A percentile compares a stretch with the other conserved stretches of the same genome.
Conservation (phyloP, 1,139 yeast genomes). For the Dujonia santamariae region DNA sequence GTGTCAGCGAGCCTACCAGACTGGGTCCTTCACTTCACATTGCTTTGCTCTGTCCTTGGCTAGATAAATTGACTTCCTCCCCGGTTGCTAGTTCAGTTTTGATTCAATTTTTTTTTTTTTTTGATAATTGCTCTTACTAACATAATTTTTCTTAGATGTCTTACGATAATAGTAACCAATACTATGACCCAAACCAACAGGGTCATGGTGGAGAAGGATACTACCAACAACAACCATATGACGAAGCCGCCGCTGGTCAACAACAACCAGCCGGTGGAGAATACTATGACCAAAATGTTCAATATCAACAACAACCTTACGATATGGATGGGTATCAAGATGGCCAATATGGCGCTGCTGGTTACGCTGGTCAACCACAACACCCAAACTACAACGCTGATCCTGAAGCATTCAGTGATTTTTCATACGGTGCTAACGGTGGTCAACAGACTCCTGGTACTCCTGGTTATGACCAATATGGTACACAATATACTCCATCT, state of each 20-base stretch:
- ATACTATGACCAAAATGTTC: slow-evolving; percentile 48
- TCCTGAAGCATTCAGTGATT: slow-evolving; percentile 77
- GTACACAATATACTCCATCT: slow-evolving; percentile 77
- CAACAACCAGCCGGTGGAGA: slow-evolving; percentile 32
- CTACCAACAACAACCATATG: slow-evolving; percentile 47
- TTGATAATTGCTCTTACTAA: slow-evolving; percentile 2
- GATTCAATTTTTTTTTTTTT: background rate
- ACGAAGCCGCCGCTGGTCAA: slow-evolving; percentile 14
- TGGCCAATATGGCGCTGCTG: slow-evolving; percentile 26
- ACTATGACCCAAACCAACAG: slow-evolving; percentile 46
- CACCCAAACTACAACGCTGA: slow-evolving; percentile 49
- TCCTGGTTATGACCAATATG: slow-evolving; percentile 71
- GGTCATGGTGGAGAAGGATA: slow-evolving; percentile 40
- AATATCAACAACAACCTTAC: slow-evolving; percentile 51
- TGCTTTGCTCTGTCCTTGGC: background rate
- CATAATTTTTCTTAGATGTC: slow-evolving; percentile 41
- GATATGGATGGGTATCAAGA: slow-evolving; percentile 50
- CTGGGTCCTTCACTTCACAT: background rate
- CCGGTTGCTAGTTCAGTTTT: too few species aligned
- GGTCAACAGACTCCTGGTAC: slow-evolving; percentile 64
- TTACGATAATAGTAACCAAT: slow-evolving; percentile 49
- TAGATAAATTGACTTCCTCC: background rate
- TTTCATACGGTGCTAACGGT: slow-evolving; percentile 52
- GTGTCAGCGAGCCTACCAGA: too few species aligned
- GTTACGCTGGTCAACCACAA: slow-evolving; percentile 32